Base-by-base conservation (phyloP, 148 eudicot species). In the Rhododendron griersonianum region DNA sequence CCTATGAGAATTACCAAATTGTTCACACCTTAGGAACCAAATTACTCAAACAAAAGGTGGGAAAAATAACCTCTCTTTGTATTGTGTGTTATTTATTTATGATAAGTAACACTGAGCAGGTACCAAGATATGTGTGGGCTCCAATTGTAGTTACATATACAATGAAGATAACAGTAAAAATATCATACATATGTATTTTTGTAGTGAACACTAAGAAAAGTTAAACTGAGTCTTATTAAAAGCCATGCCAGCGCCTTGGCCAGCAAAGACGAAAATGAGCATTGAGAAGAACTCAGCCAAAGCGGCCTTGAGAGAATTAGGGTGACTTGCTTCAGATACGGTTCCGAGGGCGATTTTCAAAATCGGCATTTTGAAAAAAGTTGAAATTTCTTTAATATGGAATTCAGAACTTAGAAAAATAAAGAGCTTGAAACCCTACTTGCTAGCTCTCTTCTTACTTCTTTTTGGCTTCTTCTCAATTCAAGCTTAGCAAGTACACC, bases 221-320 rank as follows among this genome's bases (percentile, higher is more conserved):
- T 30, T 25, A 1, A 55, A 30, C 0, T 30, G 0, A 79, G 81
- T 73, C 94, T 92, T 90, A 95, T 94, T 88, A 84, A 89, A 93
- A 78, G 98, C 96, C 96, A 95, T 95, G 91, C 95, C 95, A 25
- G 96, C 87, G 80, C 98, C 98, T 91, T 93, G 88, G 28, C 98
- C 98, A 2, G 98, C 98, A 45, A 95, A 95, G 61, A 93, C 96
- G 84, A 95, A 95, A 84, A 95, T 92, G 89, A 95, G 93, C 93
- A 89, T 91, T 81, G 94, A 95, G 87, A 95, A 91, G 92, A 95
- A 95, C 94, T 95, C 96, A 16, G 96, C 98, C 28, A 92, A 76
- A 11, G 92, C 98, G 2, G 98, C 98, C 89, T 87, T 93, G 28
- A 93, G 87, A 80, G 96, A 91, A 23, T 91, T 92, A 1, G 93